A percentile compares a stretch with the other conserved stretches of the same genome.
These are phyloP conservation scores for Fraxinus quadrangulata DNA, from an alignment of 257 asterid species.

Conservation along the genomic window DNA sequence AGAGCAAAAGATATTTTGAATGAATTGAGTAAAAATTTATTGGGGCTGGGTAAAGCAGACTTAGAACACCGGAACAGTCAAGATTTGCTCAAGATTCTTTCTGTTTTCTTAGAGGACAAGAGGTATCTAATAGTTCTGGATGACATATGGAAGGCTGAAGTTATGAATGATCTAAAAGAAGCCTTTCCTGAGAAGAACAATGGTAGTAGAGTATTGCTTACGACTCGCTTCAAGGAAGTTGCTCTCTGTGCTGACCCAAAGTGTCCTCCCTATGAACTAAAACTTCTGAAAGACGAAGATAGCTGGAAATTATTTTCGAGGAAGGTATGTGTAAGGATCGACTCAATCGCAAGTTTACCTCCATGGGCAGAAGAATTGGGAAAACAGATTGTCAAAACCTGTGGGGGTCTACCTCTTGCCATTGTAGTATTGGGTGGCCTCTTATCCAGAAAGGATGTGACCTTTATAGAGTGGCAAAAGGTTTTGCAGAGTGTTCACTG, in stretches of 20 bases:
- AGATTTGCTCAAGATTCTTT: slow-evolving; percentile 11
- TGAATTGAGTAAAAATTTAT: slow-evolving; percentile 9
- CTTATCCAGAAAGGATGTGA: slow-evolving; percentile 18
- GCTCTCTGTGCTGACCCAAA: slow-evolving; percentile 23
- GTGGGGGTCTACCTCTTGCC: slow-evolving; percentile 28
- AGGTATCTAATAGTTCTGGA: slow-evolving; percentile 22
- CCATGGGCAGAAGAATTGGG: slow-evolving; percentile 24
- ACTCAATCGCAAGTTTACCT: slow-evolving; percentile 8
- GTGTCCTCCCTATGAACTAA: background rate
- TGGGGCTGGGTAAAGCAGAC: slow-evolving; percentile 5
- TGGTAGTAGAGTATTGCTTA: slow-evolving; percentile 24
- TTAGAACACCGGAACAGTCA: background rate
- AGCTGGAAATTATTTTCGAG: slow-evolving; percentile 21
- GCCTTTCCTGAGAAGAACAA: slow-evolving; percentile 24
- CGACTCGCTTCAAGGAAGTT: slow-evolving; percentile 22
- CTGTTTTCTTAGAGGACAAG: slow-evolving; percentile 18
- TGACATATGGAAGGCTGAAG: slow-evolving; percentile 23
- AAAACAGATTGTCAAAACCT: slow-evolving; percentile 13
- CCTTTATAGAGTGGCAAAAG: slow-evolving; percentile 20
- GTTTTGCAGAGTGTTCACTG: slow-evolving; percentile 26
- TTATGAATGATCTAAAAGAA: slow-evolving; percentile 23
- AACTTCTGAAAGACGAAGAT: slow-evolving; percentile 18
- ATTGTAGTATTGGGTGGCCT: slow-evolving; percentile 24
- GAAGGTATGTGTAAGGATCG: background rate
- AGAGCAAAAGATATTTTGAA: slow-evolving; percentile 10